These are phyloP conservation scores for Trametes versicolor DNA, from an alignment of 1,284 basidiomycete genomes.

Conservation along the genomic window DNA sequence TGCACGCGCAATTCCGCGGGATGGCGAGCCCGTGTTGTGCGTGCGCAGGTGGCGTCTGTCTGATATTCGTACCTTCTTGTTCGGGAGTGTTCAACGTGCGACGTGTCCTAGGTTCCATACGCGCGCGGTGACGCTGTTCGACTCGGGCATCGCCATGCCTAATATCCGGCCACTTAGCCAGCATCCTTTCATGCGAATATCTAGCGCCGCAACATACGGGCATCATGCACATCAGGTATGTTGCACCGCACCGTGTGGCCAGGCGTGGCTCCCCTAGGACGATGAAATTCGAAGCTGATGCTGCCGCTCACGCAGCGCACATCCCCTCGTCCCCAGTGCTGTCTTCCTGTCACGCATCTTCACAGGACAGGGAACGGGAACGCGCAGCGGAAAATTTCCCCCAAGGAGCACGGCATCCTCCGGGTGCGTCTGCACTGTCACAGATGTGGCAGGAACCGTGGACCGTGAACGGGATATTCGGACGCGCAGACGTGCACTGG, in stretches of 20 bases:
- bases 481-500: background rate
- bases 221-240: constrained; percentile 28
- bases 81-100: constrained; percentile 15
- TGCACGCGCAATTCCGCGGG: constrained; percentile 21
- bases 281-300: constrained; percentile 19
- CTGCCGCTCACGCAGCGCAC: background rate
- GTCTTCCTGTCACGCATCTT: background rate
- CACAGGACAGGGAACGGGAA: no score
- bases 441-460: constrained; percentile 2
- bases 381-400: constrained; percentile 13
- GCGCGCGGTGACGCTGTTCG: constrained; percentile 11
- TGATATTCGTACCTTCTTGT: constrained; percentile 15
- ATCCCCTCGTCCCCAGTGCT: background rate
- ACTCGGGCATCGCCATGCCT: constrained; percentile 23
- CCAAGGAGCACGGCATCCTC: background rate
- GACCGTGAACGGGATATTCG: background rate
- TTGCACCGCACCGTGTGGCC: constrained; percentile 13
- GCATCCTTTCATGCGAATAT: constrained; percentile 14
- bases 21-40: background rate
- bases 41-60: constrained; percentile 8
- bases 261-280: constrained; percentile 2
- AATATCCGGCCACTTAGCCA: constrained; percentile 14
- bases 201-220: constrained; percentile 20
- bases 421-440: constrained; percentile 1
- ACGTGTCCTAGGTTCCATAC: background rate